Percentiles rank a stretch among this genome's conserved stretches.
Evolutionary conservation across 768 basidiomycete genomes (phyloP).

Genomic region (Lentinus tigrinus): DNA sequence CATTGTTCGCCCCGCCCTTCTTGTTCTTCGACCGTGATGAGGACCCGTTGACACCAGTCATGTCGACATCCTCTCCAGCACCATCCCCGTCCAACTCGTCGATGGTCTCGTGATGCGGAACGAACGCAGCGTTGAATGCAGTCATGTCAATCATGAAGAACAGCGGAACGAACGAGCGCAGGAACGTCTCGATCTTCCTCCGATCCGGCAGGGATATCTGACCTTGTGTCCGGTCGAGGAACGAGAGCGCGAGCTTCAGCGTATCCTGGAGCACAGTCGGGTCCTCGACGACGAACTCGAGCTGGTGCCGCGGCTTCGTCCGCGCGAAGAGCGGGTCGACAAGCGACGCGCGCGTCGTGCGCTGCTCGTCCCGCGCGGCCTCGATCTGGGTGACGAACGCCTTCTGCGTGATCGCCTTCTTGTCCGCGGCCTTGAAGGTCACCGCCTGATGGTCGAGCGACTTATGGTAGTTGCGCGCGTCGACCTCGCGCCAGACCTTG

Average conservation of each 20-base stretch:
- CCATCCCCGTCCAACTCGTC: slow-evolving; percentile 53
- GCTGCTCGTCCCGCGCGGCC: slow-evolving; percentile 78
- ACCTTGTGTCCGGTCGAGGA: slow-evolving; percentile 84
- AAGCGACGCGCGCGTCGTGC: slow-evolving; percentile 62
- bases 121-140: slow-evolving; percentile 68
- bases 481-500: slow-evolving; percentile 96
- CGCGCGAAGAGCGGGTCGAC: slow-evolving; percentile 53
- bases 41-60: slow-evolving; percentile 26
- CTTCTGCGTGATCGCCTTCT: slow-evolving; percentile 76
- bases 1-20: slow-evolving; percentile 25
- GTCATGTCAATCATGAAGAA: slow-evolving; percentile 61
- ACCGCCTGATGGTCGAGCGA: slow-evolving; percentile 93
- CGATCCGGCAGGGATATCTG: slow-evolving; percentile 72
- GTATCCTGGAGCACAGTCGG: slow-evolving; percentile 79
- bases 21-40: slow-evolving; percentile 37
- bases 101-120: slow-evolving; percentile 50
- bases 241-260: slow-evolving; percentile 85
- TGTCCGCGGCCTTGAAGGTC: slow-evolving; percentile 86
- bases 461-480: slow-evolving; percentile 91
- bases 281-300: slow-evolving; percentile 77
- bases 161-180: slow-evolving; percentile 46
- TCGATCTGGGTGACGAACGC: slow-evolving; percentile 84
- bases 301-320: slow-evolving; percentile 71
- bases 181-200: slow-evolving; percentile 77
- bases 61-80: slow-evolving; percentile 38